A percentile compares a stretch with the other conserved stretches of the same genome.
Conservation (phyloP, 192 early-diverging fungal species). For the Spinellus fusiger region DNA sequence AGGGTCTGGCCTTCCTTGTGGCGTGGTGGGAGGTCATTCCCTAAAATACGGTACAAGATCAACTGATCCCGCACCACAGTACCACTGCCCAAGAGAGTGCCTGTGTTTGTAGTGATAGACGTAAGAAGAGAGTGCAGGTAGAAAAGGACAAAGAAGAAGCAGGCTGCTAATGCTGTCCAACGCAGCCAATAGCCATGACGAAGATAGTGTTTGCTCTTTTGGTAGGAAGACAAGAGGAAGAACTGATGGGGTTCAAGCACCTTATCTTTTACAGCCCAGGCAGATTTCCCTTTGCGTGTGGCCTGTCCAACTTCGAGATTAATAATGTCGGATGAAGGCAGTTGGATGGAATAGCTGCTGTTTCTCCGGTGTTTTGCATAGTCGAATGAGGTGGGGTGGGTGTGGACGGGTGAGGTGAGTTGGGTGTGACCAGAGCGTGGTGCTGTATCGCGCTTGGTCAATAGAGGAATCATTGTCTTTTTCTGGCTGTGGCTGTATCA, state of each 20-base stretch:
- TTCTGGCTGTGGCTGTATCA: background rate
- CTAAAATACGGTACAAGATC: slow-evolving; percentile 49
- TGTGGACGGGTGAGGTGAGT: background rate
- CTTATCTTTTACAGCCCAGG: slow-evolving; percentile 10
- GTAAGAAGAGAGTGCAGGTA: slow-evolving; percentile 8
- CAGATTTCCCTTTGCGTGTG: background rate
- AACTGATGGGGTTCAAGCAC: background rate
- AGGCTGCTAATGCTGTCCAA: too few relatives aligned
- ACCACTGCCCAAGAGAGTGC: background rate
- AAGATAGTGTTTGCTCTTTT: background rate
- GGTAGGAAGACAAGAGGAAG: background rate
- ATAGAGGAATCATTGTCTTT: slow-evolving; percentile 9
- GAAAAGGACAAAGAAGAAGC: background rate
- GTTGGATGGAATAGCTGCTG: slow-evolving; percentile 4
- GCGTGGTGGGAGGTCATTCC: slow-evolving; percentile 58
- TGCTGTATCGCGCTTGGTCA: slow-evolving; percentile 10
- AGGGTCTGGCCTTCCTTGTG: slow-evolving; percentile 56
- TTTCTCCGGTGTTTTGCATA: slow-evolving; percentile 1
- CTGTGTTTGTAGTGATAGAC: background rate
- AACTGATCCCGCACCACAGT: slow-evolving; percentile 31
- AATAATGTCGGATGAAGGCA: slow-evolving; percentile 6
- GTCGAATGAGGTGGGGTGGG: background rate
- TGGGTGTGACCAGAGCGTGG: background rate
- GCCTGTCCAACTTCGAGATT: slow-evolving; percentile 7
- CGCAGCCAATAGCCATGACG: slow-evolving; percentile 7